These are phyloP conservation scores for Trypanosoma melophagium DNA, from an alignment of 208 protist species.

Conservation along the genomic window DNA sequence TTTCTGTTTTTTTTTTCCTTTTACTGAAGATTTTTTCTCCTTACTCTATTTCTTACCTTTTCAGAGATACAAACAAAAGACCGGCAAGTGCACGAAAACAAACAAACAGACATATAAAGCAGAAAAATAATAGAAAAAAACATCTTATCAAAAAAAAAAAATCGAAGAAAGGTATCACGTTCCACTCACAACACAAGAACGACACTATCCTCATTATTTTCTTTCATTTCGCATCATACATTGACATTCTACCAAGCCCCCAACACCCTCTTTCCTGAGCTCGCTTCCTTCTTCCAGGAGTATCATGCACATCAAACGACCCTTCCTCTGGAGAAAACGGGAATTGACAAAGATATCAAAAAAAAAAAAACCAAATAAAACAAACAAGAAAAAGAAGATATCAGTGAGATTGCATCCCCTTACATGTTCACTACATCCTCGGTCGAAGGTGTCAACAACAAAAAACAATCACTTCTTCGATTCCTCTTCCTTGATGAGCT, in stretches of 20 bases:
- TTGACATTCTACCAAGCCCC: too few species aligned
- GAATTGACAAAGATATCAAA: too few species aligned
- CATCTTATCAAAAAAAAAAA: constrained; percentile 3
- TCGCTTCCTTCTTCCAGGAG: too few species aligned
- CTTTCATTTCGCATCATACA: too few species aligned
- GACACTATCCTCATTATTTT: background rate
- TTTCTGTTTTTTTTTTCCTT: constrained; percentile 16
- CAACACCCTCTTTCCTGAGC: too few species aligned
- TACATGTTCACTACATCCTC: background rate
- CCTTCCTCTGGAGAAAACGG: too few species aligned
- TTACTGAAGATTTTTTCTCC: background rate
- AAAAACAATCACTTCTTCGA: constrained; percentile 5
- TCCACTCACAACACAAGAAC: background rate
- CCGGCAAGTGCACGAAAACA: background rate
- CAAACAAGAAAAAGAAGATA: background rate
- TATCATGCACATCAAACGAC: too few species aligned
- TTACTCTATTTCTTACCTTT: background rate
- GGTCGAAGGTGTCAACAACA: too few species aligned
- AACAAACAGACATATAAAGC: background rate
- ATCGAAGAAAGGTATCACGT: background rate
- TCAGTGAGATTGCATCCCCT: background rate
- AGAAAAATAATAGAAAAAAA: background rate
- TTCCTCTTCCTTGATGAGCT: constrained; percentile 57
- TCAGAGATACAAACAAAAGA: background rate
- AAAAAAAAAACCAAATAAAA: too few species aligned